Conservation (phyloP, 2,329 filamentous ascomycete species). For the Ascochyta koolunga region DNA sequence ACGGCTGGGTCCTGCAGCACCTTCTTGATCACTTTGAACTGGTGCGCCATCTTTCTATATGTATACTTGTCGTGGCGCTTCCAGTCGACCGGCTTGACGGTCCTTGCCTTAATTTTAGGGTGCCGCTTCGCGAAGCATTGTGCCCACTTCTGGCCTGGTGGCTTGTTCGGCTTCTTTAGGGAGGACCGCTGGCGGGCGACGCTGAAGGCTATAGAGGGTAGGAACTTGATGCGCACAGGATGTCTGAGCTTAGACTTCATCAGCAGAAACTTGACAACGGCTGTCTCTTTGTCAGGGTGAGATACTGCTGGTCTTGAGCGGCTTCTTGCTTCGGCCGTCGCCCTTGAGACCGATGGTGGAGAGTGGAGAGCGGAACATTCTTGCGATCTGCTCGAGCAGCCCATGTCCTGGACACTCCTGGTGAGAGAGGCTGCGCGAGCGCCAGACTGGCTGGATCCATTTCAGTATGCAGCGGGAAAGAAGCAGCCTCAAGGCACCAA, state of each 20-base stretch:
- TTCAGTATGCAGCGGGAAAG: neutral
- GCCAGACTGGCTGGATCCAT: conserved; percentile 21
- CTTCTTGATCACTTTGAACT: conserved; percentile 28
- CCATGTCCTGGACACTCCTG: conserved; percentile 11
- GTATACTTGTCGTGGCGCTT: conserved; percentile 28
- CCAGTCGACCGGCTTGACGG: conserved; percentile 25
- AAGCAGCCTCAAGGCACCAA: neutral
- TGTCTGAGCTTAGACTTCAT: conserved; percentile 21
- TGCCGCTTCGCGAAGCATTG: neutral
- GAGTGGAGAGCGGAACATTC: conserved; percentile 27
- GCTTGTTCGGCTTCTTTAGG: neutral
- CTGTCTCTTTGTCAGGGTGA: too few species aligned
- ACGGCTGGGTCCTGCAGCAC: conserved; percentile 22
- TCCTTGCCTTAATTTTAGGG: neutral
- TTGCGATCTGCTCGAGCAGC: conserved; percentile 7
- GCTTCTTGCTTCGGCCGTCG: conserved; percentile 33
- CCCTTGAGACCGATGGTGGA: conserved; percentile 24
- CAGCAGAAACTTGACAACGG: conserved; percentile 26
- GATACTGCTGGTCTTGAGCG: too few species aligned
- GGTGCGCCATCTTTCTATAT: conserved; percentile 28
- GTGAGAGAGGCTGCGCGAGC: conserved; percentile 13
- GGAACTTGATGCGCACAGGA: conserved; percentile 29
- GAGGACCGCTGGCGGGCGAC: conserved; percentile 2
- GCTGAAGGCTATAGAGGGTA: conserved; percentile 24
- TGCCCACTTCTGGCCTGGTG: conserved; percentile 4